Base-by-base conservation (phyloP, 176 grass and related monocot species). In the Avena sativa region DNA sequence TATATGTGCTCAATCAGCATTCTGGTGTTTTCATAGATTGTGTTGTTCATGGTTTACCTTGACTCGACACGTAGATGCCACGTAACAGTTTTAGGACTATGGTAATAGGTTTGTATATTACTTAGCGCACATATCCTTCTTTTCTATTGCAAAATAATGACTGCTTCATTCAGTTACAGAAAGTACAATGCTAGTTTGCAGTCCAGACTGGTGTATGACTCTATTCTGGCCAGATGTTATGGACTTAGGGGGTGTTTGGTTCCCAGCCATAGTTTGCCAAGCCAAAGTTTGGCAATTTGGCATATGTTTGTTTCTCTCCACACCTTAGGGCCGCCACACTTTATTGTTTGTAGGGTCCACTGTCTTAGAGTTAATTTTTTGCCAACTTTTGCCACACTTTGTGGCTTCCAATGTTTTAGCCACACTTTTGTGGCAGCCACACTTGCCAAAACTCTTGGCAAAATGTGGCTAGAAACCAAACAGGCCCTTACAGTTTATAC, bases 1-100 rank as follows among this genome's bases (percentile, higher is more conserved):
- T 44, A 6, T 85, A 43, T 36, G 10, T 50, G 51, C 17, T 48
- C 28, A 26, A 62, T 81, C 71, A 82, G n/a, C 30, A 53, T 85
- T 78, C 61, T 63, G 34, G 25, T 19, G 56, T 55, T 15, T 15
- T 60, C 1, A 14, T 74, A 57, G 34, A 55, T 50, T 0, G 23
- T 72, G 23, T 60, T 8, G 14, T 40, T 57, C 38, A 28, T 72
- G 12, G 25, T 84, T 74, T 53, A 55, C 28, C 56, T 79, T 40
- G 60, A 44, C 19, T 79, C 15, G 49, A 44, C 10, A 44, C 32
- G 55, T 69, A 23, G 56, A 79, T 23, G 32, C 36, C 55, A 60
- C 8, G 25, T 28, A 34, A 56, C 30, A 20, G 28, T 77, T 51
- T 32, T 53, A 77, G 15, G 28, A 56, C 13, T 30, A 77, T 36